Base-by-base conservation (phyloP, 139 green algal genomes). In the Monoraphidium neglectum region DNA sequence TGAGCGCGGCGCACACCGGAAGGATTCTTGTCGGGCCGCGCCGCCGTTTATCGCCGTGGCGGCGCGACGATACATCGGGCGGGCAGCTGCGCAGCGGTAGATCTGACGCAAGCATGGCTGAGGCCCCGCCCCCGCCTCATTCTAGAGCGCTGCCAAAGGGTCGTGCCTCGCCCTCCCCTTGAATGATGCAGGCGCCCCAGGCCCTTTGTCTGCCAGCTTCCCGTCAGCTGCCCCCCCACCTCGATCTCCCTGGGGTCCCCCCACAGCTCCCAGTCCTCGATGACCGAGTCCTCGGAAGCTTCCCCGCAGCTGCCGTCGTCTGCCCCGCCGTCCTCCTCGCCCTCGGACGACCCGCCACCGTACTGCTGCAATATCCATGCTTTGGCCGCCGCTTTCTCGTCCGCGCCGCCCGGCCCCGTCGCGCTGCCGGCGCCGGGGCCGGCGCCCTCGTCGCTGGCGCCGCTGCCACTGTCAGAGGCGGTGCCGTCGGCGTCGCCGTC, bases 221-320 rank as follows among this genome's bases (percentile, higher is more conserved):
- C n/a, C n/a, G n/a, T n/a, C n/a, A n/a, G n/a, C n/a, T n/a, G n/a
- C n/a, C n/a, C n/a, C n/a, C n/a, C n/a, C n/a, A 77, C 71, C 60
- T 87, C 77, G 68, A 95, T 83, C 78, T 96, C 91, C 16, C 84
- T 65, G 1, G 88, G 87, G 67, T 97, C 93, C 1, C 82, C 91
- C 89, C 90, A 97, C 66, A 97, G 5, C 84, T 97, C 90, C 90
- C 89, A 97, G 76, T 95, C 89, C 46, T 95, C 92, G 21, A 86
- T 76, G 0, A 51, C 59, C 6, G 30, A 63, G 26, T 24, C 73
- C 23, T 66, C 32, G 8, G 43, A 40, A 2, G 66, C 60, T 26
- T 18, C 24, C 28, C 28, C 46, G 47, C 28, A 63, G 60, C 40
- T 35, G 72, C 72, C 53, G 30, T 38, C 46, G 10, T 36, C 6